phyloP scores from a whole-genome alignment of 352 stramenopile genomes.

The Globisporangium solare region DNA sequence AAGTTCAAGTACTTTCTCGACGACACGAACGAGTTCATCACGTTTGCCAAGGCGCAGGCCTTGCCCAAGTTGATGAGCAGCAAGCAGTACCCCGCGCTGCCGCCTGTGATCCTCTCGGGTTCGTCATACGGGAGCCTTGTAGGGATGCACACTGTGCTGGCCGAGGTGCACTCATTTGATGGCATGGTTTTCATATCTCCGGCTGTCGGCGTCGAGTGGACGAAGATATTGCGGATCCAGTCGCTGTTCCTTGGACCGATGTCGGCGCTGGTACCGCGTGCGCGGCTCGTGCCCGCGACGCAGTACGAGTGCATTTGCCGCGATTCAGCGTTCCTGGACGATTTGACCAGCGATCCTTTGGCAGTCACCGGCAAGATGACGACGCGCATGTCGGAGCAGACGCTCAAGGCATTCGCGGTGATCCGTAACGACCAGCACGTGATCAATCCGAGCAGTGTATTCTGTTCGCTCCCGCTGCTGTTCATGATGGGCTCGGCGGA shows the following conservation, averaged over 20 bases:
- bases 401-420: slow-evolving; percentile 27
- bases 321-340: slow-evolving; percentile 21
- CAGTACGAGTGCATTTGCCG: slow-evolving; percentile 22
- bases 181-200: slow-evolving; percentile 2
- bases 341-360: slow-evolving; percentile 28
- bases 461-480: slow-evolving; percentile 21
- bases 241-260: slow-evolving; percentile 6
- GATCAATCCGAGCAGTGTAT: slow-evolving; percentile 19
- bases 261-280: slow-evolving; percentile 16
- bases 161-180: slow-evolving; percentile 4
- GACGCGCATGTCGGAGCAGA: slow-evolving; percentile 37
- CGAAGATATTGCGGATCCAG: slow-evolving; percentile 2
- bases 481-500: slow-evolving; percentile 45
- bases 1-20: slow-evolving; percentile 15
- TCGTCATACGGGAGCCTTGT: background rate
- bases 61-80: background rate
- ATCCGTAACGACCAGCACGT: slow-evolving; percentile 28
- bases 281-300: slow-evolving; percentile 25
- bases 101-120: background rate
- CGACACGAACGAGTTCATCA: slow-evolving; percentile 18
- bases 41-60: slow-evolving; percentile 5
- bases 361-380: slow-evolving; percentile 34
- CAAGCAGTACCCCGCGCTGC: background rate
- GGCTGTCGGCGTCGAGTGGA: slow-evolving; percentile 6
- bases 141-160: slow-evolving; percentile 7